Conservation (phyloP, 2,329 filamentous ascomycete species). For the Helotiales sp. region DNA sequence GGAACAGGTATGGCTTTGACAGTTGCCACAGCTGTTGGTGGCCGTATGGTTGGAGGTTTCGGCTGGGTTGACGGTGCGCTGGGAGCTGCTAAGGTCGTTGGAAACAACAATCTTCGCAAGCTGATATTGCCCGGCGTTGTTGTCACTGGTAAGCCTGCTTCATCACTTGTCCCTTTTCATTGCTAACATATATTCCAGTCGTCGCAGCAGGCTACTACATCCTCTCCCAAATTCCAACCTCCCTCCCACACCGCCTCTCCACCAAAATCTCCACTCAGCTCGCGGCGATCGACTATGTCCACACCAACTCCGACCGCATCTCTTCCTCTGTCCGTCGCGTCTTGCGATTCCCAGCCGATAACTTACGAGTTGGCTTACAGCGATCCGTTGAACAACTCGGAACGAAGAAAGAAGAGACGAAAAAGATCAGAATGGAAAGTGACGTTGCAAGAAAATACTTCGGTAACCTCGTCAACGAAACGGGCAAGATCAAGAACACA, state of each 20-base stretch:
- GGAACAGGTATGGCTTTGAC: conserved; percentile 95
- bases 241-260: conserved; percentile 81
- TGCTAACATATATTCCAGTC: conserved; percentile 51
- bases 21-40: conserved; percentile 80
- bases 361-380: conserved; percentile 79
- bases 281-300: conserved; percentile 84
- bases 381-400: conserved; percentile 83
- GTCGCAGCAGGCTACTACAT: conserved; percentile 77
- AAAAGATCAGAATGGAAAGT: conserved; percentile 79
- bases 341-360: conserved; percentile 82
- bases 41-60: conserved; percentile 77
- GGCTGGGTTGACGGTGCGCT: conserved; percentile 89
- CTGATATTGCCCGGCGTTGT: conserved; percentile 80
- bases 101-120: conserved; percentile 76
- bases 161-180: conserved; percentile 5
- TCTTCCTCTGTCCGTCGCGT: conserved; percentile 84
- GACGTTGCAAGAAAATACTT: conserved; percentile 91
- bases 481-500: conserved; percentile 48
- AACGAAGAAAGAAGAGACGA: conserved; percentile 75
- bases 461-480: conserved; percentile 73
- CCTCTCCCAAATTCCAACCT: conserved; percentile 82
- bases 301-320: conserved; percentile 83
- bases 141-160: conserved; percentile 66
- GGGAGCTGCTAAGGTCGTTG: conserved; percentile 76
- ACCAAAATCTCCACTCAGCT: conserved; percentile 83